Conservation (phyloP, 2,329 filamentous ascomycete species). For the Coccinonectria pachysandricola region DNA sequence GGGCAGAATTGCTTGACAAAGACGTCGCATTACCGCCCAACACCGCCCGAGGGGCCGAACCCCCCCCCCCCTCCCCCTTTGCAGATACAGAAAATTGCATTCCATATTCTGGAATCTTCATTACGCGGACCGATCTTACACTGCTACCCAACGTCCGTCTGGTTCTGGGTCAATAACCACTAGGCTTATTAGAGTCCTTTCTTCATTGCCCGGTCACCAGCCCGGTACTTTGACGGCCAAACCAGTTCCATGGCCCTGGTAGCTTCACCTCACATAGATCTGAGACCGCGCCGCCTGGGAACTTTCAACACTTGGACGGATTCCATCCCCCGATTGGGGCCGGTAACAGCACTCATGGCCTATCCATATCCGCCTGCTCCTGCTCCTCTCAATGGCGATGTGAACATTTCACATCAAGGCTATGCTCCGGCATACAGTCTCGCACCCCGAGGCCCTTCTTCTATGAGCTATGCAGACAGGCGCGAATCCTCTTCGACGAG, state of each 20-base stretch:
- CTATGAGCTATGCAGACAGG: constrained; percentile 22
- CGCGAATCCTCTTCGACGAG: constrained; percentile 25
- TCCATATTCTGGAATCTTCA: constrained; percentile 1
- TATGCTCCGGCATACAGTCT: constrained; percentile 23
- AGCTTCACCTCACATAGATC: constrained; percentile 6
- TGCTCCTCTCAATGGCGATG: constrained; percentile 30
- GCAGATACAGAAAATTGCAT: too few species aligned
- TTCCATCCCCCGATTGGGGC: constrained; percentile 3
- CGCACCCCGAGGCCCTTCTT: constrained; percentile 21
- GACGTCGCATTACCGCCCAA: constrained; percentile 6
- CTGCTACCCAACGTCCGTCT: constrained; percentile 4
- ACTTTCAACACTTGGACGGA: constrained; percentile 6
- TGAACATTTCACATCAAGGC: constrained; percentile 29
- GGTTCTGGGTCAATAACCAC: constrained; percentile 1
- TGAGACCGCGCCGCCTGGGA: constrained; percentile 7
- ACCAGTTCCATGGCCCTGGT: constrained; percentile 12
- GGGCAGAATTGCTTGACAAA: constrained; percentile 8
- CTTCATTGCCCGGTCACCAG: constrained; percentile 1
- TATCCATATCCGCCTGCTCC: constrained; percentile 39
- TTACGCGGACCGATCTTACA: constrained; percentile 2
- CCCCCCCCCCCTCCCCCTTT: too few species aligned
- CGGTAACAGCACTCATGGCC: constrained; percentile 28
- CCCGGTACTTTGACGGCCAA: constrained; percentile 1
- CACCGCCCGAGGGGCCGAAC: too few species aligned
- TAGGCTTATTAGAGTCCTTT: constrained; percentile 3